These are phyloP conservation scores for Hypomyces rosellus DNA, from an alignment of 2,329 filamentous ascomycete genomes.

Conservation along the genomic window DNA sequence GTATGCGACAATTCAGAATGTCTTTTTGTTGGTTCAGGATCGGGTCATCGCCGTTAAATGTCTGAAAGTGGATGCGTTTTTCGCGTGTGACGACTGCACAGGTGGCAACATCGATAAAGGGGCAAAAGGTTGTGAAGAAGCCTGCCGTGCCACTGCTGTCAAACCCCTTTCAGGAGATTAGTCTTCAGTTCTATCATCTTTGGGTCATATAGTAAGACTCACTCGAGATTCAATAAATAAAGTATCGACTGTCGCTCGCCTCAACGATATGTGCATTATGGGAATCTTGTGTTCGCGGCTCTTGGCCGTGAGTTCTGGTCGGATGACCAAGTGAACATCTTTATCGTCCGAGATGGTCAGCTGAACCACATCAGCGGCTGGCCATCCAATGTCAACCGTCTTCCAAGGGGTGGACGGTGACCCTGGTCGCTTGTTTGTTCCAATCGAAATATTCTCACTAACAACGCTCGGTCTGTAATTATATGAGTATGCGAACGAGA, in stretches of 20 bases:
- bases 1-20: slow-evolving; percentile 23
- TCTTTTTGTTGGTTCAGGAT: slow-evolving; percentile 13
- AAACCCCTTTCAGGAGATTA: neutral
- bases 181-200: neutral
- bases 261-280: slow-evolving; percentile 16
- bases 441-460: neutral
- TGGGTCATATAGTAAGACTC: slow-evolving; percentile 1
- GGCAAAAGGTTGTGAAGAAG: slow-evolving; percentile 24
- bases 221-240: slow-evolving; percentile 16
- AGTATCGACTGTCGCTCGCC: slow-evolving; percentile 8
- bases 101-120: slow-evolving; percentile 15
- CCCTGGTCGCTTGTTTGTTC: neutral
- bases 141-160: slow-evolving; percentile 19
- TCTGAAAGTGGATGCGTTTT: slow-evolving; percentile 20
- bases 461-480: neutral
- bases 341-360: slow-evolving; percentile 12
- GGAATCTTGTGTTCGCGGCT: slow-evolving; percentile 19
- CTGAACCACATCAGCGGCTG: slow-evolving; percentile 17
- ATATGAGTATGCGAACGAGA: neutral
- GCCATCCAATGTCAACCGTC: slow-evolving; percentile 14
- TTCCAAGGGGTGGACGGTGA: neutral
- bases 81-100: slow-evolving; percentile 22
- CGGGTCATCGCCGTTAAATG: slow-evolving; percentile 6
- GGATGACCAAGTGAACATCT: slow-evolving; percentile 17
- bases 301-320: slow-evolving; percentile 14